Evolutionary conservation across 2,329 filamentous ascomycete genomes (phyloP).

Genomic region (Neopestalotiopsis rosae): DNA sequence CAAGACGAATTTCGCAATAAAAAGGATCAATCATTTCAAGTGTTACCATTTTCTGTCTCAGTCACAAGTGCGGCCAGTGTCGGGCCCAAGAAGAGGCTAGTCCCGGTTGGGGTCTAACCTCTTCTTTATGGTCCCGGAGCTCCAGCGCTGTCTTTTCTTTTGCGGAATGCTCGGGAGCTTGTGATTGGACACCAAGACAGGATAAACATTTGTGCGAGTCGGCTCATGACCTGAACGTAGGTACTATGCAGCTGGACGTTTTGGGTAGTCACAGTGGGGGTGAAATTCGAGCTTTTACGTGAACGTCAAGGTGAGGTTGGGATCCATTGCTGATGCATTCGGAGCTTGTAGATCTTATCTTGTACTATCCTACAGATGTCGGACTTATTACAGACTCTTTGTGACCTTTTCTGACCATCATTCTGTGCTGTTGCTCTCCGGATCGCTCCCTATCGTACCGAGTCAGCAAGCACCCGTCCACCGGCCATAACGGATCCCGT

Average conservation of each 20-base stretch:
- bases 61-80: background rate
- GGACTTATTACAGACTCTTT: background rate
- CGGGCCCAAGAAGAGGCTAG: background rate
- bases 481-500: slow-evolving; percentile 4
- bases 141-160: background rate
- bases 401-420: background rate
- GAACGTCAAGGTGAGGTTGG: background rate
- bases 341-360: background rate
- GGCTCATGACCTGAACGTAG: background rate
- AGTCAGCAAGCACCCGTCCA: background rate
- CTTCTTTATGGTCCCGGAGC: background rate
- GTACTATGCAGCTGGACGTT: background rate
- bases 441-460: background rate
- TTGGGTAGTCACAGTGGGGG: background rate
- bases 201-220: slow-evolving; percentile 2
- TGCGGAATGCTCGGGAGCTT: background rate
- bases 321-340: background rate
- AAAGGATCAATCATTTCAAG: background rate
- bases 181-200: background rate
- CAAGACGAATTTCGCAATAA: background rate
- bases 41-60: background rate
- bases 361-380: background rate
- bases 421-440: background rate
- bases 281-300: slow-evolving; percentile 3
- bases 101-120: background rate